Evolutionary conservation across 2,329 filamentous ascomycete genomes (phyloP).

Genomic region (Erysiphe pulchra): DNA sequence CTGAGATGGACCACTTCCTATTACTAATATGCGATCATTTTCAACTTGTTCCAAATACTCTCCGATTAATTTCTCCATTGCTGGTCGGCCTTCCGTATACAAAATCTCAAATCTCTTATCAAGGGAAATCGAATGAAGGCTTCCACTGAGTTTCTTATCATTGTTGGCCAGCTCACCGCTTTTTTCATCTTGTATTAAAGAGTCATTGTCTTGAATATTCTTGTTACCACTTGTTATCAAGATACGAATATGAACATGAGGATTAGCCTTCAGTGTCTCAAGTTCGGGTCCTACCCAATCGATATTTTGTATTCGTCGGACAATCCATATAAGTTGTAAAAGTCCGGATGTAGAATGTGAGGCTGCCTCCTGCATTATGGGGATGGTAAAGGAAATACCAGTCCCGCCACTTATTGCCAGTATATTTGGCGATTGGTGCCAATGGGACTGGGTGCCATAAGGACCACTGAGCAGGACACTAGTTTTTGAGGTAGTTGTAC

Average conservation of each 20-base stretch:
- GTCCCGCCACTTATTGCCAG: constrained; percentile 30
- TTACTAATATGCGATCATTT: neutral
- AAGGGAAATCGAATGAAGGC: neutral
- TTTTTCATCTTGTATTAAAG: neutral
- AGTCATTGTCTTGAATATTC: neutral
- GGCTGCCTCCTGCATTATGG: constrained; percentile 19
- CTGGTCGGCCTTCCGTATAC: neutral
- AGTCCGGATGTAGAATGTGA: constrained; percentile 10
- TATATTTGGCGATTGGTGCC: constrained; percentile 17
- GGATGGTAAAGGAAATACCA: constrained; percentile 29
- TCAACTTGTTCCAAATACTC: neutral
- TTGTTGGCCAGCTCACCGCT: neutral
- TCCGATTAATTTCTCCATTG: neutral
- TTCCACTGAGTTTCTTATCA: neutral
- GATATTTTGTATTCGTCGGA: constrained; percentile 26
- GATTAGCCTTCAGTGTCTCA: constrained; percentile 15
- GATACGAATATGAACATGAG: neutral
- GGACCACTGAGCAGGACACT: constrained; percentile 35
- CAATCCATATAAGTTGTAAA: constrained; percentile 30
- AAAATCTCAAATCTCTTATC: neutral
- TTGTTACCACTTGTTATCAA: neutral
- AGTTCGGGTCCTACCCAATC: constrained; percentile 34
- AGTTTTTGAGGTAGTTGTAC: constrained; percentile 16
- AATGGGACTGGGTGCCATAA: constrained; percentile 23
- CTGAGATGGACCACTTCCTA: neutral